phyloP scores from a whole-genome alignment of 1,139 yeast genomes.

The Candida tetrigidarum region DNA sequence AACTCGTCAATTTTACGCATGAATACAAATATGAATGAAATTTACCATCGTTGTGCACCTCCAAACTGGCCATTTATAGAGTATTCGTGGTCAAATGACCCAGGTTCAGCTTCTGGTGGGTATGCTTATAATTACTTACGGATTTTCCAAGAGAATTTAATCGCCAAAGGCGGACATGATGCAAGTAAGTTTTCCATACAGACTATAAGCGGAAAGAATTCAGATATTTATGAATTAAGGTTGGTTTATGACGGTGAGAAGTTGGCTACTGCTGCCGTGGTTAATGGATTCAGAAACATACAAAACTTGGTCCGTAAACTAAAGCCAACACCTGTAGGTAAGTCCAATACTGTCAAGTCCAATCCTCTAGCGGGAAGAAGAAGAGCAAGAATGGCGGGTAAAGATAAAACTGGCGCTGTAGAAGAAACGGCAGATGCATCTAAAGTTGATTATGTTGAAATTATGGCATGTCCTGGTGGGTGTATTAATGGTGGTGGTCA shows the following conservation, averaged over 20 bases:
- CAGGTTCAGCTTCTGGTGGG: conserved; percentile 91
- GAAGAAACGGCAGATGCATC: conserved; percentile 59
- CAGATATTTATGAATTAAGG: conserved; percentile 74
- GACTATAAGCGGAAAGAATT: conserved; percentile 64
- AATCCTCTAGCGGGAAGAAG: conserved; percentile 50
- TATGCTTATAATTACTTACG: conserved; percentile 68
- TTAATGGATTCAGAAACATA: conserved; percentile 92
- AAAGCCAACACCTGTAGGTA: conserved; percentile 43
- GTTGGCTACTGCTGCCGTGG: conserved; percentile 72
- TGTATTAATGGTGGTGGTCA: conserved; percentile 99
- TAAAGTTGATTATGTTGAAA: conserved; percentile 82
- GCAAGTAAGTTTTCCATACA: conserved; percentile 26
- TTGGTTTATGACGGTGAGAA: conserved; percentile 39
- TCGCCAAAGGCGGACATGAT: conserved; percentile 23
- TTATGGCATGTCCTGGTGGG: conserved; percentile 99
- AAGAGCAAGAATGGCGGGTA: conserved; percentile 32
- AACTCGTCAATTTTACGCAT: neutral
- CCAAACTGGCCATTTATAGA: conserved; percentile 58
- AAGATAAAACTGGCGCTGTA: conserved; percentile 20
- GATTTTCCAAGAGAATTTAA: conserved; percentile 36
- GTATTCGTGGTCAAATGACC: conserved; percentile 71
- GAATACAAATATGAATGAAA: conserved; percentile 19
- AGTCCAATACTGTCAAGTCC: conserved; percentile 21
- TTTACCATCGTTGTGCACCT: conserved; percentile 51
- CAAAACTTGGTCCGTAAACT: conserved; percentile 89